These are phyloP conservation scores for Pilasporangium apinafurcum DNA, from an alignment of 352 stramenopile genomes.

Conservation along the genomic window DNA sequence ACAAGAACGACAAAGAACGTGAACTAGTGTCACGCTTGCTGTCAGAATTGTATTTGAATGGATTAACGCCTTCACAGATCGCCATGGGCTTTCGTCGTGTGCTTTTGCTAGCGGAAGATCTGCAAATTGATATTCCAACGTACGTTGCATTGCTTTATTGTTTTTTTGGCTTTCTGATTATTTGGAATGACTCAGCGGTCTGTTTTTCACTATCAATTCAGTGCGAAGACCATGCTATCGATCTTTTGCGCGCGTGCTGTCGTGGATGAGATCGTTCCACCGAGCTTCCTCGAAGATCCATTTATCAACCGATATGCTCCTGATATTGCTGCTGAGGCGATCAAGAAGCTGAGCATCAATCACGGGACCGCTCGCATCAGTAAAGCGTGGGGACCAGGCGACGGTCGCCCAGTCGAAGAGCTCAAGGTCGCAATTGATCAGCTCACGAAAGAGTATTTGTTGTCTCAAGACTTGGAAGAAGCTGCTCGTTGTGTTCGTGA, in stretches of 20 bases:
- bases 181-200: neutral
- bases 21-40: slow-evolving; percentile 91
- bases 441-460: slow-evolving; percentile 95
- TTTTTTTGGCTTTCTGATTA: neutral
- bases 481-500: slow-evolving; percentile 90
- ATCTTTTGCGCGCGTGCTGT: slow-evolving; percentile 97
- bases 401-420: slow-evolving; percentile 87
- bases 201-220: slow-evolving; percentile 6
- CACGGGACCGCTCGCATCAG: slow-evolving; percentile 94
- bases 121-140: slow-evolving; percentile 94
- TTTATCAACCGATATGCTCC: slow-evolving; percentile 92
- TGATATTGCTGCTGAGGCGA: slow-evolving; percentile 93
- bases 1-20: slow-evolving; percentile 90
- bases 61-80: slow-evolving; percentile 69
- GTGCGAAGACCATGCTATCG: slow-evolving; percentile 88
- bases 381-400: slow-evolving; percentile 96
- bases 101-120: slow-evolving; percentile 94
- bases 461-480: slow-evolving; percentile 94
- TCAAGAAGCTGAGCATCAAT: slow-evolving; percentile 96
- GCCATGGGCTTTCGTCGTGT: slow-evolving; percentile 94
- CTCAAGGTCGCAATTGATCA: slow-evolving; percentile 93
- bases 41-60: slow-evolving; percentile 90
- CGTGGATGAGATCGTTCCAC: slow-evolving; percentile 98
- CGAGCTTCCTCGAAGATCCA: slow-evolving; percentile 95
- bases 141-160: slow-evolving; percentile 8